Base-by-base conservation (phyloP, 371 early-diverging fungal genomes). In the Nosema muscidifuracis region DNA sequence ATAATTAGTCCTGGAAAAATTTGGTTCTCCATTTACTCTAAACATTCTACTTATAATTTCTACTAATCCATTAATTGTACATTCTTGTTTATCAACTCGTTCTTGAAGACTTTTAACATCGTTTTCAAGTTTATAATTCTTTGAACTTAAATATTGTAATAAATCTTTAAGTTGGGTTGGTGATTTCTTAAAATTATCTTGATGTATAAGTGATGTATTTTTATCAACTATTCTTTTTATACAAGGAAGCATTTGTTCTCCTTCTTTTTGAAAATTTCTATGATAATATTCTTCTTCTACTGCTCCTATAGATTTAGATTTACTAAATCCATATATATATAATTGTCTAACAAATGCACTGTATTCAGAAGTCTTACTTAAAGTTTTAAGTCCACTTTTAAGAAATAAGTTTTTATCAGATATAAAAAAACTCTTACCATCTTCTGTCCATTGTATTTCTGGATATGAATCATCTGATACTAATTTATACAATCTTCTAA, bases 321-420 rank as follows among this genome's bases (percentile, higher is more conserved):
- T 84, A 18, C 57, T 50, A 69, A 84, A 84, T n/a, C 84, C 84
- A 56, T 84, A 84, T 28, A 74, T 69, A 43, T 82, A 80, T 7
- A 84, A 64, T 64, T 75, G 79, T 57, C 84, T 40, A 16, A 84
- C 55, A 75, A 84, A 82, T 26, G 76, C 76, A 51, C 78, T 76
- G 64, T 79, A 84, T 62, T 84, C 84, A 51, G 76, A 75, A 20
- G 84, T 75, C 47, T 80, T 81, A 7, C 79, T 80, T 20, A 84
- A 61, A n/a, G 28, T 18, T 20, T 71, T 65, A 36, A 84, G 65
- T 2, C 72, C 64, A 16, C 74, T 71, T 67, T 71, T 73, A 6
- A 79, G 68, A 69, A 84, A 84, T 0, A 44, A 69, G 20, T 75
- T 77, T 65, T 82, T 80, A 58, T 82, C 75, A 15, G 62, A 36